Base-by-base conservation (phyloP, 176 grass and related monocot species). In the Calamus simplicifolius region DNA sequence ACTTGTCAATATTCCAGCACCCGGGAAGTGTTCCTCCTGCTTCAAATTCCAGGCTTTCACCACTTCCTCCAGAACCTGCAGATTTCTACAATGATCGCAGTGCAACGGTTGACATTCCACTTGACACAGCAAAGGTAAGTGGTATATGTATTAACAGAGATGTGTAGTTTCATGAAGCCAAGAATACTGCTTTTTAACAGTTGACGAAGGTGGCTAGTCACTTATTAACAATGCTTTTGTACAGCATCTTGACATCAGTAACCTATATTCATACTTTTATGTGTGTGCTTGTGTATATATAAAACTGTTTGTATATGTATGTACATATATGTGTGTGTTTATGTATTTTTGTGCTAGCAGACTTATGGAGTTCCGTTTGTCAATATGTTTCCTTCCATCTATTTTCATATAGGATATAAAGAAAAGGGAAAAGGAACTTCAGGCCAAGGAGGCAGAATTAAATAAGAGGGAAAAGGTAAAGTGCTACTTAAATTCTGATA, bases 401-500 rank as follows among this genome's bases (percentile, higher is more conserved):
- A 23, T 56, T 67, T 65, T 19, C 25, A 62, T 72, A 5, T 57
- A 98, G 94, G 94, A 89, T 70, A 52, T 93, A 58, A 98, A 89
- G 79, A 79, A 69, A 81, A 98, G 84, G 61, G 94, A 98, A 66
- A 93, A 73, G 70, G 85, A 98, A 77, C 81, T 98, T 27, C 84
- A 98, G 79, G 81, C 88, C 21, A 92, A 89, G 70, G 94, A 89
- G 63, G 85, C 79, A 13, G 81, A 98, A 83, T 68, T 98, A 67
- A 86, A 66, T 63, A 98, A 93, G 77, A 86, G 85, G 75, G 94
- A 98, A 73, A 93, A 69, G 79, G 94, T 93, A 85, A 28, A 69
- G 50, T 29, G 25, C 19, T 35, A 64, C 25, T 64, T 28, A 56
- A 28, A 4, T 18, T 18, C 16, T 65, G 43, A 21, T 5, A 54